Evolutionary conservation across 2,329 filamentous ascomycete genomes (phyloP).

Genomic region (Fusarium denticulatum): DNA sequence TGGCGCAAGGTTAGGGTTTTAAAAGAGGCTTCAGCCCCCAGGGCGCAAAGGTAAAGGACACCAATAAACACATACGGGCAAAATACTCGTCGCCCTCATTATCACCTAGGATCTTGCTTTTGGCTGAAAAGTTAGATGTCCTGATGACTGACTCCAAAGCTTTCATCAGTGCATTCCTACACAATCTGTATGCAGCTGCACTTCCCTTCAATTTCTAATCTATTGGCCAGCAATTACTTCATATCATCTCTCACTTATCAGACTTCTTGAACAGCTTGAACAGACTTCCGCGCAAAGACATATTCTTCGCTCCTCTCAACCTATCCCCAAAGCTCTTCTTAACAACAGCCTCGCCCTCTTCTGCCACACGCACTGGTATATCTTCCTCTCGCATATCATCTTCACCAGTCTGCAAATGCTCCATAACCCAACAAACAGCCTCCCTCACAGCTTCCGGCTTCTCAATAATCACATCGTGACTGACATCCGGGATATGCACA

Average conservation of each 20-base stretch:
- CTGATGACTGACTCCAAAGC: too few relatives aligned
- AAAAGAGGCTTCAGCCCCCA: too few relatives aligned
- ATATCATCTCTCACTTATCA: background rate
- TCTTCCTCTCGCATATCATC: fast-evolving
- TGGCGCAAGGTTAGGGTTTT: too few relatives aligned
- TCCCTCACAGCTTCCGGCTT: conserved; percentile 27
- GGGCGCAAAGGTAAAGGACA: too few relatives aligned
- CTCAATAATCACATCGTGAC: conserved; percentile 24
- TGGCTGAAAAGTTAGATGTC: too few relatives aligned
- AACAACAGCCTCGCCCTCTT: fast-evolving
- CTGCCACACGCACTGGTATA: fast-evolving
- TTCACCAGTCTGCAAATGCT: background rate
- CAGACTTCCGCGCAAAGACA: background rate
- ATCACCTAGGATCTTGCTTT: too few relatives aligned
- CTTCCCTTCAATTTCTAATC: fast-evolving
- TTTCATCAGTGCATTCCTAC: too few relatives aligned
- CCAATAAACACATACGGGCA: too few relatives aligned
- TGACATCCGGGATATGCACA: conserved; percentile 34
- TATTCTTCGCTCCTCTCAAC: background rate
- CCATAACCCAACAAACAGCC: conserved; percentile 31
- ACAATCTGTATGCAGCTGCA: background rate
- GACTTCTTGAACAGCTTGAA: background rate
- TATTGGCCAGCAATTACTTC: background rate
- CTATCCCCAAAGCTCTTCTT: background rate
- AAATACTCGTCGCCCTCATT: too few relatives aligned